phyloP scores from a whole-genome alignment of 2,329 filamentous ascomycete species.

The Colletotrichum cordylinicola region DNA sequence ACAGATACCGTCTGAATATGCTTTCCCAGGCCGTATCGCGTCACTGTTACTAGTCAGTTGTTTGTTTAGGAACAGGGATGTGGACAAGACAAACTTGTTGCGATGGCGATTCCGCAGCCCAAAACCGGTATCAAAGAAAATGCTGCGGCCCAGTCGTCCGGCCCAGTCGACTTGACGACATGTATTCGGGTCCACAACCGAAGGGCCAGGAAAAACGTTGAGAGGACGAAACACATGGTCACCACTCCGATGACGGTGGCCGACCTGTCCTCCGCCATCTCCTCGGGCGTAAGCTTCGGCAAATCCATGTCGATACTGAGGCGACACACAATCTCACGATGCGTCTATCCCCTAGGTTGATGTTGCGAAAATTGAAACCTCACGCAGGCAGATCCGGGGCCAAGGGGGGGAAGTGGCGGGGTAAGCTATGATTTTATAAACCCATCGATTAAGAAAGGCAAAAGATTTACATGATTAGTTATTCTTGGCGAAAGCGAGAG shows the following conservation, averaged over 20 bases:
- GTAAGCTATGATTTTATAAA: neutral
- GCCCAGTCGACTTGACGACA: constrained; percentile 29
- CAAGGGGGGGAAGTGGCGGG: neutral
- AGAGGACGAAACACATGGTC: constrained; percentile 24
- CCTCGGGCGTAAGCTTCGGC: constrained; percentile 2
- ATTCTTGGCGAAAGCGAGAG: neutral
- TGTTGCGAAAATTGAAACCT: neutral
- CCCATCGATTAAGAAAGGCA: neutral
- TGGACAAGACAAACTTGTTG: neutral
- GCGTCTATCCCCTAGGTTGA: neutral
- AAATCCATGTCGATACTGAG: neutral
- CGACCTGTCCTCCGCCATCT: constrained; percentile 14
- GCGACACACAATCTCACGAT: neutral
- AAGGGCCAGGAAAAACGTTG: constrained; percentile 22
- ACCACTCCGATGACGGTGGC: constrained; percentile 22
- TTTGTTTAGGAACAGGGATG: too few relatives aligned
- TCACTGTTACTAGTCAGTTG: neutral
- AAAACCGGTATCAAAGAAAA: constrained; percentile 19
- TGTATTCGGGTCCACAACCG: constrained; percentile 30
- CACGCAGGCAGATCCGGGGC: neutral
- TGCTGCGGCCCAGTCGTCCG: constrained; percentile 30
- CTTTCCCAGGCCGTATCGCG: constrained; percentile 23
- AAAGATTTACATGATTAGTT: neutral
- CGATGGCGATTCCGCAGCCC: neutral
- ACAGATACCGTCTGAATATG: constrained; percentile 8